Base-by-base conservation (phyloP, 2,329 filamentous ascomycete species). In the Hymenoscyphus salicellus region DNA sequence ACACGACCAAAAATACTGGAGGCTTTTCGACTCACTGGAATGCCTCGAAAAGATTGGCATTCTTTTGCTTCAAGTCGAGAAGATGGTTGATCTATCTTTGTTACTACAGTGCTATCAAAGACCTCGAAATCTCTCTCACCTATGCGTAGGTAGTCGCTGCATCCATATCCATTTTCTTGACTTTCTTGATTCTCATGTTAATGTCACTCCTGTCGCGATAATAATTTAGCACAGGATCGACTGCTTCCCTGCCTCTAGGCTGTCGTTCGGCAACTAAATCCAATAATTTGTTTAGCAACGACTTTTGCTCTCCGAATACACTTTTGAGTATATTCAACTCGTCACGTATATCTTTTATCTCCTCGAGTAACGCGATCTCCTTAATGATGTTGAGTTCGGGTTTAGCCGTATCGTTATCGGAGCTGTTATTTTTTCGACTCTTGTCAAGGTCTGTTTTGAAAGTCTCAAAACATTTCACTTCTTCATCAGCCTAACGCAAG, bases 341-440 rank as follows among this genome's bases (percentile, higher is more conserved):
- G 23, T 61, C 59, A 5, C 59, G 28, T 28, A 61, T 61, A 55
- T 61, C 59, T n/a, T 61, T 61, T 1, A 55, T 16, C 23, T 61
- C 59, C 14, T 30, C 59, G 23, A 61, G 46, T 16, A 61, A 20
- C 10, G n/a, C 26, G 6, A 43, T 61, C 14, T 55, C 59, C 5
- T 36, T 38, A 28, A 20, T 26, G 2, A 61, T 33, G n/a, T 55
- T n/a, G 16, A 60, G 16, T 38, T 36, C 33, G 11, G 20, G 36
- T n/a, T 60, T 49, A 23, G 17, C 5, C 3, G 1, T 26, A 17
- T 36, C 30, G 20, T 23, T 41, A 14, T 58, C 7, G 17, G 33
- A n/a, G 33, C 33, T 10, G 11, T 58, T 16, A 17, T 4, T n/a
- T 26, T n/a, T 36, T 3, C 30, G 30, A 23, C 33, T 36, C 33